Evolutionary conservation across 2,329 filamentous ascomycete genomes (phyloP), one percentile per base, ranked within the genome.

Genomic region (Sclerotinia glacialis): DNA sequence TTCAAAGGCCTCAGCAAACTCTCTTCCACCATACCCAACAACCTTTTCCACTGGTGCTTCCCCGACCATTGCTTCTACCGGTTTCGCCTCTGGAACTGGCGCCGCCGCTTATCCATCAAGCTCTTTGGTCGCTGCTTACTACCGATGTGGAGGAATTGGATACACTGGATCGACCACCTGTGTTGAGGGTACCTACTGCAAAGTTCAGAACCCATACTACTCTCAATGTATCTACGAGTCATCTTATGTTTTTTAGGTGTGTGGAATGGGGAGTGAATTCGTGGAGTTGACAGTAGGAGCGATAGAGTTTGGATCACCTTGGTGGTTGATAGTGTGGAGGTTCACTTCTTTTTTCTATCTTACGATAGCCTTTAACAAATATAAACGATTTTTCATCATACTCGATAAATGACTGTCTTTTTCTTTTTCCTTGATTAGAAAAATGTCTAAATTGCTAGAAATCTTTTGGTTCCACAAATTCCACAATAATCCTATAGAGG

Each of bases 121-220:
- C n/a, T 37, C 55, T 23, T 12, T 16, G 9, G 11, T 50, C n/a
- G 23, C 55, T 23, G 31, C 42, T 21, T 74, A 69, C 47, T 52
- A 61, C 31, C 70, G 73, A 63, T 74, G 72, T 59, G 72, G 72
- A 55, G 72, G 72, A 65, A 62, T 69, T 54, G 42, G 47, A 1
- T 72, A 66, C 40, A 64, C 67, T 12, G 72, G 72, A 12, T 26
- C 59, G 11, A 72, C 68, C 11, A 49, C 21, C 18, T 74, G 71
- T 53, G 69, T 54, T 26, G 65, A 50, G n/a, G 60, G 60, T 23
- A 69, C 40, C 18, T 53, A 49, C 31, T 73, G 72, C 66, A 67
- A 66, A n/a, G 47, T 59, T 23, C 68, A 68, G 46, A 73, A 74
- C 58, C 49, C 63, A 26, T 71, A 55, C 47, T 66, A 66, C 64